Evolutionary conservation across 345 rosid species (phyloP), one percentile per base, ranked within the genome.

Genomic region (Moricandia arvensis): DNA sequence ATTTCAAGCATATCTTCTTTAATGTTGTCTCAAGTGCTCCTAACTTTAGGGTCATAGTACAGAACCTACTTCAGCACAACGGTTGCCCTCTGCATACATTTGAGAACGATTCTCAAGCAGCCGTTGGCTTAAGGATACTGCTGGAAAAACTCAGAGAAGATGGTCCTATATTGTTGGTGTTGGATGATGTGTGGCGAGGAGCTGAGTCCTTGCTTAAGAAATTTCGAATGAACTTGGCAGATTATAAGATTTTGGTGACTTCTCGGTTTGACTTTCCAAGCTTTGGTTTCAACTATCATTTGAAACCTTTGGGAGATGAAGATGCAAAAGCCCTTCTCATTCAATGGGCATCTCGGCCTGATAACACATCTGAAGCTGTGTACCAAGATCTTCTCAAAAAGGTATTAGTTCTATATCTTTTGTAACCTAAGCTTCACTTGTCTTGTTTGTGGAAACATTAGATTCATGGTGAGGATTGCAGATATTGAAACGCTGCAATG

Each of bases 181-280:
- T 91, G 65, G 97, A 91, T 71, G 90, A 91, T 80, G 89, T 86
- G 69, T 86, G 93, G 90, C 16, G 29, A 0, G 87, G 79, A 37
- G 82, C 87, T 0, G 90, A 83, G 38, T 59, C 72, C 12, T 26
- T 85, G 0, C 69, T 87, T 18, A 68, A 72, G 9, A 80, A 75
- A 7, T 74, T 91, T 54, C 47, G 0, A 35, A 9, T 43, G 26
- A 3, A 34, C 3, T 29, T 84, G 16, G 76, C 8, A 47, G 54
- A 15, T 47, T 15, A 47, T n/a, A 47, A 47, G 54, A 47, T 47
- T 6, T 47, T 47, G 54, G 54, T 47, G 54, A 47, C 54, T 47
- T 47, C 54, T 47, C 54, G 54, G 54, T 47, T 6, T 47, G 54
- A 47, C 1, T 49, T 49, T 16, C 21, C 57, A 24, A 16, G 57